Base-by-base conservation (phyloP, 2,329 filamentous ascomycete genomes). In the Stromatinia cepivora region DNA sequence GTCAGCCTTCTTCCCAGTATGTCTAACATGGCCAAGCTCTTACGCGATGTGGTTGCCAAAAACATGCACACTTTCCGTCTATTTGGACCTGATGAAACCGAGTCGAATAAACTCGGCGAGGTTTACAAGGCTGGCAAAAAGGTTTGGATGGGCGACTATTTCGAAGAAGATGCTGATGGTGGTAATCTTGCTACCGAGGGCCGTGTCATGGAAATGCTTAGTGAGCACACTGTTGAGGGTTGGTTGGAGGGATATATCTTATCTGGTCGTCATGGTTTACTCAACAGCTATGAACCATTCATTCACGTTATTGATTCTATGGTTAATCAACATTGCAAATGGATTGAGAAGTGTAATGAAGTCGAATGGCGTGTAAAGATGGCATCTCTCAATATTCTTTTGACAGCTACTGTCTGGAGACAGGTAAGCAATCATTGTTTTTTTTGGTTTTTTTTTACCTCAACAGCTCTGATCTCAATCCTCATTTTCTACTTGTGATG, bases 321-420 rank as follows among this genome's bases (percentile, higher is more conserved):
- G 91, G 91, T 94, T 71, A 93, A 92, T 78, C 91, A 92, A 81
- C 91, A 94, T 81, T 92, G 90, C 82, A 94, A 94, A 79, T 93
- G 91, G 91, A 85, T 93, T 64, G 91, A 94, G 79, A 94, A 93
- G 81, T 91, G 88, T 73, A 82, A 88, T n/a, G 91, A 93, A 76
- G 88, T 93, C 28, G 87, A 91, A 75, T 94, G 91, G 91, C 87
- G 91, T 65, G 86, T 84, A 74, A 89, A 89, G 78, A 82, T 93
- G 15, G 85, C 90, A 11, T 93, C 90, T 0, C 86, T 94, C 74
- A 94, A 94, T 81, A 93, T 93, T 73, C 85, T 94, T 20, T 84
- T 93, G 67, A 93, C 91, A 1, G 88, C 90, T 2, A 91, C 92
- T 10, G 90, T 93, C 70, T 93, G 91, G 91, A 83, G 91, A 75